Evolutionary conservation across 139 green algal genomes (phyloP), one percentile per base, ranked within the genome.

Genomic region (Pseudopediastrum boryanum): DNA sequence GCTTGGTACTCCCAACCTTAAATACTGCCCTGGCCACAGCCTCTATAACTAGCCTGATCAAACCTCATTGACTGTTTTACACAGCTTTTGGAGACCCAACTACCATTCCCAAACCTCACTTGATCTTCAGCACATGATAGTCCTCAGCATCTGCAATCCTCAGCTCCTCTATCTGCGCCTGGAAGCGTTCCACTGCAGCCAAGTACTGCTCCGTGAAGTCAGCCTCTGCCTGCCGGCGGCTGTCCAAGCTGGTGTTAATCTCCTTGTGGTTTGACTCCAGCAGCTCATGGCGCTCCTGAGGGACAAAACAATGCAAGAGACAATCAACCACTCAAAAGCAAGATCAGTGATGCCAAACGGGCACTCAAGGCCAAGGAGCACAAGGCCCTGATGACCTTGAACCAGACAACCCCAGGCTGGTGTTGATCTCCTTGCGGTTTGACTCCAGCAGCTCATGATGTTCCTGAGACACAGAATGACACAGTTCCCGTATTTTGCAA

Each of bases 61-160:
- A n/a, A n/a, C n/a, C n/a, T n/a, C n/a, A n/a, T n/a, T n/a, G n/a
- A n/a, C n/a, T n/a, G n/a, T n/a, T n/a, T n/a, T n/a, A n/a, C n/a
- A n/a, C n/a, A n/a, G n/a, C n/a, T n/a, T n/a, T n/a, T n/a, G n/a
- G n/a, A n/a, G n/a, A n/a, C n/a, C n/a, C n/a, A n/a, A n/a, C n/a
- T n/a, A n/a, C n/a, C n/a, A n/a, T n/a, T n/a, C n/a, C n/a, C n/a
- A n/a, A n/a, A n/a, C n/a, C 81, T 19, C 50, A 86, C 84, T 86
- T 83, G 59, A 95, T 90, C 81, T 96, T 96, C 29, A 97, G 91
- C 66, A 92, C 87, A 61, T 95, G 93, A 85, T 94, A 95, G 58
- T 95, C 90, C 80, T 95, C 92, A 27, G 89, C 90, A 71, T 96
- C 91, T 19, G 81, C 58, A 35, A 80, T 66, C 25, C 90, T 82